phyloP scores from a whole-genome alignment of 2,329 filamentous ascomycete species.

The Pseudogymnoascus sp. region DNA sequence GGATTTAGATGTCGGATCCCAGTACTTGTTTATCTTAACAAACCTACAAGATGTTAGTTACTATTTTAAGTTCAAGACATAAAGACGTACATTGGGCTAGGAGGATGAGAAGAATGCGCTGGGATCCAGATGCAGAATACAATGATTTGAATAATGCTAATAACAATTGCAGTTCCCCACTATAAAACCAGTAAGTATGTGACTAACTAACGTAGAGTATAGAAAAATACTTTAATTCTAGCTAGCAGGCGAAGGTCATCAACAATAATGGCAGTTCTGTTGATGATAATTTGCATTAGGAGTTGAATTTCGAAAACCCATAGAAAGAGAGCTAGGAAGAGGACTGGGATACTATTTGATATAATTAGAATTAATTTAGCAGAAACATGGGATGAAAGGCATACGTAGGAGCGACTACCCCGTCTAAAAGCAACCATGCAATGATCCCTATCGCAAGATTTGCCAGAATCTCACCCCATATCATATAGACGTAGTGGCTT shows the following conservation, averaged over 20 bases:
- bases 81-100: constrained; percentile 38
- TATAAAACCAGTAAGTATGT: constrained; percentile 28
- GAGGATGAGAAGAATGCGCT: constrained; percentile 25
- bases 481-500: constrained; percentile 31
- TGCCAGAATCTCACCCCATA: constrained; percentile 36
- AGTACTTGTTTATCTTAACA: constrained; percentile 27
- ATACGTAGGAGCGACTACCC: constrained; percentile 25
- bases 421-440: constrained; percentile 32
- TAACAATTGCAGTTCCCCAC: constrained; percentile 27
- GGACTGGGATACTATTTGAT: not conserved
- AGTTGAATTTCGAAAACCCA: constrained; percentile 41
- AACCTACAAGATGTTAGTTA: constrained; percentile 41
- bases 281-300: constrained; percentile 46
- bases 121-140: constrained; percentile 47
- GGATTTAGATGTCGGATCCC: constrained; percentile 43
- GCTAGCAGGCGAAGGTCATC: constrained; percentile 8
- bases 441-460: constrained; percentile 32
- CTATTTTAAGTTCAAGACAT: constrained; percentile 39
- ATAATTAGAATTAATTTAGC: not conserved
- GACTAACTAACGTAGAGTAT: constrained; percentile 28
- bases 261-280: constrained; percentile 41
- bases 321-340: constrained; percentile 21
- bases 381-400: constrained; percentile 13
- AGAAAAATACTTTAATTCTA: constrained; percentile 20
- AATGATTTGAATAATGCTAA: constrained; percentile 41